A percentile compares a stretch with the other conserved stretches of the same genome.
Evolutionary conservation across 306 rosid genomes (phyloP).

Genomic region (Pterocarpus macrocarpus): DNA sequence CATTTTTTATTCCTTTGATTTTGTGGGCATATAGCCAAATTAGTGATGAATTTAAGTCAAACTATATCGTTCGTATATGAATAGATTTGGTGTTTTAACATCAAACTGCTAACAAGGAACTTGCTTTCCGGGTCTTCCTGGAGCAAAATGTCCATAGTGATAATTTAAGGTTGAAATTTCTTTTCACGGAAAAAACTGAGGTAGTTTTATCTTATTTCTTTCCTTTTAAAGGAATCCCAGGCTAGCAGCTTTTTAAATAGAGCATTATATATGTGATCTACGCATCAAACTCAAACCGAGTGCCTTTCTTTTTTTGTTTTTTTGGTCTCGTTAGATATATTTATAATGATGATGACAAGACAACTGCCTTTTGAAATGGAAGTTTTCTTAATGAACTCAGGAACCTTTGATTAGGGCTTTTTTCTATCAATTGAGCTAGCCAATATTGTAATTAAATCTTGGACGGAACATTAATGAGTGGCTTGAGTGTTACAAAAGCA

Average conservation of each 20-base stretch:
- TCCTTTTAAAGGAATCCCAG: not conserved
- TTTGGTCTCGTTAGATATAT: constrained; percentile 26
- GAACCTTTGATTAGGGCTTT: constrained; percentile 54
- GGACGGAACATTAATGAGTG: not conserved
- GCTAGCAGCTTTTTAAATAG: constrained; percentile 2
- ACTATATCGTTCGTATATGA: constrained; percentile 3
- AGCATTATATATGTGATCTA: not conserved
- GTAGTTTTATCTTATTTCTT: constrained; percentile 3
- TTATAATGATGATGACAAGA: constrained; percentile 47
- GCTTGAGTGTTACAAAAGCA: constrained; percentile 56
- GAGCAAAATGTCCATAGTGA: not conserved
- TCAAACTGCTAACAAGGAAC: constrained; percentile 18
- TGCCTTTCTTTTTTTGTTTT: not conserved
- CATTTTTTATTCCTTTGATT: not conserved
- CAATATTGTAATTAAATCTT: constrained; percentile 1
- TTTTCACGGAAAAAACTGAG: constrained; percentile 1
- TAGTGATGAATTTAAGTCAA: constrained; percentile 21
- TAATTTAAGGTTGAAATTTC: constrained; percentile 6
- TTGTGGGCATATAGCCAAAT: constrained; percentile 5
- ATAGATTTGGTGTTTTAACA: constrained; percentile 1
- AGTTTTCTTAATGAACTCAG: constrained; percentile 36
- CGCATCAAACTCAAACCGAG: constrained; percentile 6
- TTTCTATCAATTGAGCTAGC: not conserved
- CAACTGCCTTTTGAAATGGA: constrained; percentile 39
- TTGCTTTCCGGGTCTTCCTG: constrained; percentile 18